Evolutionary conservation across 2,329 filamentous ascomycete genomes (phyloP).

Genomic region (Paecilomyces dactylethromorphus): DNA sequence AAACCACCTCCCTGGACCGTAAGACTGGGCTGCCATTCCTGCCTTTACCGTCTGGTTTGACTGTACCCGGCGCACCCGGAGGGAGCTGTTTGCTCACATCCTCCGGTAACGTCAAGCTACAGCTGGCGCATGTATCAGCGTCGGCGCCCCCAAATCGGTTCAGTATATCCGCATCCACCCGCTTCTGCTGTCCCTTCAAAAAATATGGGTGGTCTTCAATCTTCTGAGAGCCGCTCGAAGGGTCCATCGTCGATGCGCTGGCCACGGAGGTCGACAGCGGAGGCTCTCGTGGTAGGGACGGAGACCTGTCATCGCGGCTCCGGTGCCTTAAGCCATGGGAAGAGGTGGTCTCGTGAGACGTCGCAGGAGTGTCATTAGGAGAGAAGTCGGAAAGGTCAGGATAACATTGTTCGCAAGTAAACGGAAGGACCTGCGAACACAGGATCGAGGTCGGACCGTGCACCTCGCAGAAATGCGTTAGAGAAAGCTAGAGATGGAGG

Average conservation of each 20-base stretch:
- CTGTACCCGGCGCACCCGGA: conserved; percentile 46
- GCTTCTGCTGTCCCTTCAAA: conserved; percentile 28
- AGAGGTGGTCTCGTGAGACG: conserved; percentile 22
- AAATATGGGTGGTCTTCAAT: conserved; percentile 50
- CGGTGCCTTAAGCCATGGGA: conserved; percentile 16
- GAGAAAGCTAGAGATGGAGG: conserved; percentile 44
- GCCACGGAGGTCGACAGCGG: conserved; percentile 21
- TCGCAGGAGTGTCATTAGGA: conserved; percentile 35
- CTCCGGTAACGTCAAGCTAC: conserved; percentile 49
- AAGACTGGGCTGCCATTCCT: conserved; percentile 49
- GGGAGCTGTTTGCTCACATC: conserved; percentile 49
- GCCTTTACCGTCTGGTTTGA: conserved; percentile 42
- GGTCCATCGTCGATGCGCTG: conserved; percentile 13
- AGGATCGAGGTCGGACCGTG: conserved; percentile 58
- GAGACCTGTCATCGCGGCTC: conserved; percentile 9
- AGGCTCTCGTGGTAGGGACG: conserved; percentile 10
- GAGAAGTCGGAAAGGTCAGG: conserved; percentile 31
- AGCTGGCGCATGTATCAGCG: conserved; percentile 52
- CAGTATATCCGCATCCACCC: conserved; percentile 39
- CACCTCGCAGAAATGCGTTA: conserved; percentile 58
- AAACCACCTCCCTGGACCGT: conserved; percentile 48
- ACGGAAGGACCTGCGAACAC: conserved; percentile 52
- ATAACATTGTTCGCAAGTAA: conserved; percentile 49
- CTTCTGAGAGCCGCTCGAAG: conserved; percentile 14
- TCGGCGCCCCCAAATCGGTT: conserved; percentile 39